Evolutionary conservation across 108 stramenopile species (phyloP).

Genomic region (Cyclostephanos invisitatus): DNA sequence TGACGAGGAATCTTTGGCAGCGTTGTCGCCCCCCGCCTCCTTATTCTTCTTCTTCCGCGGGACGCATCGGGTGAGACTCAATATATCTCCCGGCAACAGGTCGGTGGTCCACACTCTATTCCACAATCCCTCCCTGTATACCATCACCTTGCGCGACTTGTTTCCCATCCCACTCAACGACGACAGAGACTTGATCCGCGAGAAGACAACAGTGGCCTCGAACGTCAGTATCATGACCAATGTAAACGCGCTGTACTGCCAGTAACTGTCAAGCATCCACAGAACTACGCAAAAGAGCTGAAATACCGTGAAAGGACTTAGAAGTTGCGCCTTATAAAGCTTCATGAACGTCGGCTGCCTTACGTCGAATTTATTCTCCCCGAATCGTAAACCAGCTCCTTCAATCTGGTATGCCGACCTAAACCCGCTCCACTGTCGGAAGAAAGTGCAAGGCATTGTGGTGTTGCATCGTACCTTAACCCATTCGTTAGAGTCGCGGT

Average conservation of each 20-base stretch:
- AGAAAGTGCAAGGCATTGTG: conserved; percentile 68
- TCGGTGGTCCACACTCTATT: conserved; percentile 62
- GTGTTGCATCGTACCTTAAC: conserved; percentile 89
- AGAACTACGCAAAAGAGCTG: conserved; percentile 90
- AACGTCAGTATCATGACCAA: conserved; percentile 93
- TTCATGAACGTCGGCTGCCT: conserved; percentile 88
- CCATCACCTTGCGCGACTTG: conserved; percentile 65
- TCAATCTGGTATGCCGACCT: conserved; percentile 56
- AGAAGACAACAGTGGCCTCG: conserved; percentile 93
- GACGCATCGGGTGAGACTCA: conserved; percentile 76
- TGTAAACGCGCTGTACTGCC: conserved; percentile 91
- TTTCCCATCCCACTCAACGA: conserved; percentile 85
- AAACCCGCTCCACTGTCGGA: conserved; percentile 79
- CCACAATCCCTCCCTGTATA: conserved; percentile 80
- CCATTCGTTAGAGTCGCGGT: conserved; percentile 55
- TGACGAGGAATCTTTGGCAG: conserved; percentile 18
- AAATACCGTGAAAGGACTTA: conserved; percentile 93
- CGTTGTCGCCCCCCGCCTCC: conserved; percentile 23
- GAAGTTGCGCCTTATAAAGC: conserved; percentile 92
- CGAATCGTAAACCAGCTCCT: conserved; percentile 84
- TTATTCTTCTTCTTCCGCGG: conserved; percentile 48
- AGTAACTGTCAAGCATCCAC: conserved; percentile 96
- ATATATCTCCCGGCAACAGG: conserved; percentile 93
- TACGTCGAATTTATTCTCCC: conserved; percentile 87
- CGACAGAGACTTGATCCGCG: conserved; percentile 67